Base-by-base conservation (phyloP, 306 rosid genomes). In the Medicago lupulina region DNA sequence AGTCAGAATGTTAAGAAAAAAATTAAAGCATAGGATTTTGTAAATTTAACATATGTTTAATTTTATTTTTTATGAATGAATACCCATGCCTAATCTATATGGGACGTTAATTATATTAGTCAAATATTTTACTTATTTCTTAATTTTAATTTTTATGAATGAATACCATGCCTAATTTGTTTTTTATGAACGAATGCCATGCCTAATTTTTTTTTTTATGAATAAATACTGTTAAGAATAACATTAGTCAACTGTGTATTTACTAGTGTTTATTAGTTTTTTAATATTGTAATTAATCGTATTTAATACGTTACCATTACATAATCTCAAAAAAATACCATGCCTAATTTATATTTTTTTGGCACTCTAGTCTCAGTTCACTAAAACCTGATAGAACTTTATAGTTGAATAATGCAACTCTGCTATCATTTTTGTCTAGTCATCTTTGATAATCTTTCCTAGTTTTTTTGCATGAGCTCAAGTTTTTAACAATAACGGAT, bases 401-500 rank as follows among this genome's bases (percentile, higher is more conserved):
- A 6, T 6, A 50, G 19, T n/a, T n/a, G 19, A 50, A 15, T 15
- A 50, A 15, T 15, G 57, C 19, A 50, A n/a, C 19, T 50, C 9
- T 50, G 57, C 18, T 50, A n/a, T 50, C n/a, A 50, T 50, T 15
- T 50, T 50, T 50, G 21, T 6, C 57, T 50, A 6, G 57, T n/a
- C 5, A 50, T 50, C 57, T n/a, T 50, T n/a, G 77, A 17, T 65
- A 50, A 81, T 67, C 38, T 67, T 25, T 79, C 44, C 50, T 34
- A 64, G 66, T 62, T 8, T 58, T 36, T 19, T 36, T 46, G 21
- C 58, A 21, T 66, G 41, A 62, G 23, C 72, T 14, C 54, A 31
- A 18, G 31, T 46, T 23, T 66, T 40, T 53, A 83, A 7, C 31
- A 40, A 28, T 50, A 68, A 47, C 41, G 49, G 70, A 62, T 73